Conservation (phyloP, 495 filamentous ascomycete species). For the Daldinia bambusicola region DNA sequence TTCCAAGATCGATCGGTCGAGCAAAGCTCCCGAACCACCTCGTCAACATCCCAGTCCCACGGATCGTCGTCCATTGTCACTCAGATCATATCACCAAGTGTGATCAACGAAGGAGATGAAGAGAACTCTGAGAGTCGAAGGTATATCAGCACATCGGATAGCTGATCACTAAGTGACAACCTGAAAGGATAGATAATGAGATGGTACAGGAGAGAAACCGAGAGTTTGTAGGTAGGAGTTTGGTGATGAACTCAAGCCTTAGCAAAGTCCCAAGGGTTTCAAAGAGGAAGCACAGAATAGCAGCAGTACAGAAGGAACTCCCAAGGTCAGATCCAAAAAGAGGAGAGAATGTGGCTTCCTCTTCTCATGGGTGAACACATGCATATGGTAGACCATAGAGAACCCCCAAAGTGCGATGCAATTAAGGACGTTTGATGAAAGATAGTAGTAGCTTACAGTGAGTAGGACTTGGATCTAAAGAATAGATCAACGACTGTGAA, state of each 20-base stretch:
- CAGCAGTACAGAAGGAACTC: background rate
- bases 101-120: background rate
- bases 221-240: background rate
- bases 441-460: background rate
- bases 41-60: constrained; percentile 72
- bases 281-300: background rate
- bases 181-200: background rate
- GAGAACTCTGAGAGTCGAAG: background rate
- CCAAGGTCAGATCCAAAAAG: background rate
- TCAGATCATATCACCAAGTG: constrained; percentile 11
- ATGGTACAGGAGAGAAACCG: background rate
- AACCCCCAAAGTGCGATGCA: background rate
- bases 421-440: background rate
- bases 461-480: background rate
- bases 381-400: background rate
- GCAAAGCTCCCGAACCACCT: constrained; percentile 73
- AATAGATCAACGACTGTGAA: background rate
- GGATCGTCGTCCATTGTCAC: constrained; percentile 64
- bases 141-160: background rate
- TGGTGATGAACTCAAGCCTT: background rate
- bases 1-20: constrained; percentile 58
- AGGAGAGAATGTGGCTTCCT: background rate
- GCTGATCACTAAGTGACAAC: background rate
- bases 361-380: background rate
- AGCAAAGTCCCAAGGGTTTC: background rate